Conservation (phyloP, 306 rosid genomes). For the Casuarina cunninghamiana region DNA sequence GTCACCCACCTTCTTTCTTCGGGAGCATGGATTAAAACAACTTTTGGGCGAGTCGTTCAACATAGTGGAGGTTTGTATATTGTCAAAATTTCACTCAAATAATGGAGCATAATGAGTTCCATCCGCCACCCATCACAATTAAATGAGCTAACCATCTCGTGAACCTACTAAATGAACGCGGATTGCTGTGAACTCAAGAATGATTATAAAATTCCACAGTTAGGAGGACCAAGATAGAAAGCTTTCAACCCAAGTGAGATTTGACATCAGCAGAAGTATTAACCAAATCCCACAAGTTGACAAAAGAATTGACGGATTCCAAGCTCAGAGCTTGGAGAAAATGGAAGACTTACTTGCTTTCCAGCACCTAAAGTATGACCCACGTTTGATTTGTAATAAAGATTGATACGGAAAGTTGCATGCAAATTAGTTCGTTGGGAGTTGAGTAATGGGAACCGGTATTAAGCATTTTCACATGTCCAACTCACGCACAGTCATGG, state of each 20-base stretch:
- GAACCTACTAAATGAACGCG: constrained; percentile 33
- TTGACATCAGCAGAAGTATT: no score
- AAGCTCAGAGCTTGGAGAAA: no score
- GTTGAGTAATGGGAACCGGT: constrained; percentile 40
- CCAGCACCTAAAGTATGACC: constrained; percentile 48
- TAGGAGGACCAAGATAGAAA: background rate
- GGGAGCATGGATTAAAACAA: background rate
- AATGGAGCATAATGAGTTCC: background rate
- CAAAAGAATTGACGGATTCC: background rate
- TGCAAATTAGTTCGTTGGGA: constrained; percentile 59
- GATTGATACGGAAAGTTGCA: constrained; percentile 31
- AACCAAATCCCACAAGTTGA: background rate
- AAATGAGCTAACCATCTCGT: constrained; percentile 41
- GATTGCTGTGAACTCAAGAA: constrained; percentile 24
- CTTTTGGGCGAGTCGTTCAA: background rate
- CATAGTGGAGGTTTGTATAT: background rate
- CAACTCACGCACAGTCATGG: constrained; percentile 6
- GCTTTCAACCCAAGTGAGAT: no score
- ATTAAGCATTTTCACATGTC: constrained; percentile 39
- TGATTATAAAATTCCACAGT: background rate
- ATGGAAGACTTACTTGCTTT: no score
- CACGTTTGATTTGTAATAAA: constrained; percentile 32
- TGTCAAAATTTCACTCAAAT: no score
- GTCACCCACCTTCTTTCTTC: background rate
- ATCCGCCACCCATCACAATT: constrained; percentile 34